Conservation (phyloP, 2,329 filamentous ascomycete genomes). For the Fusarium coicis region DNA sequence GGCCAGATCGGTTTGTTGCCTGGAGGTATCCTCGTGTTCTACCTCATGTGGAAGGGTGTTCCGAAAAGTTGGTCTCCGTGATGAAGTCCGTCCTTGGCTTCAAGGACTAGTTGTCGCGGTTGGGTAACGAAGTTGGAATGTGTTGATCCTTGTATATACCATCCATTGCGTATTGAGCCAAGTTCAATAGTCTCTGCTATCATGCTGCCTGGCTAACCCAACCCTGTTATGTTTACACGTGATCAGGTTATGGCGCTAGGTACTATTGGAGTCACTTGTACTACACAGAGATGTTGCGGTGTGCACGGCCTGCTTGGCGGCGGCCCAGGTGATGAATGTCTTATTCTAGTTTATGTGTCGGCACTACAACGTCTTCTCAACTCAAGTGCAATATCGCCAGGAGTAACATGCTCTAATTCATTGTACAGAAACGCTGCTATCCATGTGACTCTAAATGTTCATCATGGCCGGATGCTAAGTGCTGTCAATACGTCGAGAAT, state of each 20-base stretch:
- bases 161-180: not conserved
- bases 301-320: too few relatives aligned
- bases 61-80: not conserved
- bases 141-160: not conserved
- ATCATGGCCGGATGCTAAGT: not conserved
- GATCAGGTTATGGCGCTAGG: too few relatives aligned
- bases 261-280: too few relatives aligned
- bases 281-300: too few relatives aligned
- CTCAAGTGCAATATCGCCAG: not conserved
- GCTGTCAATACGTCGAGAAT: not conserved
- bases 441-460: too few relatives aligned
- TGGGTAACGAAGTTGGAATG: not conserved
- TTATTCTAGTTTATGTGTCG: not conserved
- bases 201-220: accelerated
- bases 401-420: not conserved
- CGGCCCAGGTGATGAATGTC: too few relatives aligned
- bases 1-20: not conserved
- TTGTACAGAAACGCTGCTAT: not conserved
- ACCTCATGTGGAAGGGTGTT: not conserved
- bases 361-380: not conserved
- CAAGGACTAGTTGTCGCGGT: not conserved
- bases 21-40: not conserved
- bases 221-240: not conserved
- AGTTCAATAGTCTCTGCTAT: accelerated
- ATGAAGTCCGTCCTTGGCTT: not conserved